Evolutionary conservation across 2,329 filamentous ascomycete species (phyloP).

Genomic region (Alternaria hordeiaustralica): DNA sequence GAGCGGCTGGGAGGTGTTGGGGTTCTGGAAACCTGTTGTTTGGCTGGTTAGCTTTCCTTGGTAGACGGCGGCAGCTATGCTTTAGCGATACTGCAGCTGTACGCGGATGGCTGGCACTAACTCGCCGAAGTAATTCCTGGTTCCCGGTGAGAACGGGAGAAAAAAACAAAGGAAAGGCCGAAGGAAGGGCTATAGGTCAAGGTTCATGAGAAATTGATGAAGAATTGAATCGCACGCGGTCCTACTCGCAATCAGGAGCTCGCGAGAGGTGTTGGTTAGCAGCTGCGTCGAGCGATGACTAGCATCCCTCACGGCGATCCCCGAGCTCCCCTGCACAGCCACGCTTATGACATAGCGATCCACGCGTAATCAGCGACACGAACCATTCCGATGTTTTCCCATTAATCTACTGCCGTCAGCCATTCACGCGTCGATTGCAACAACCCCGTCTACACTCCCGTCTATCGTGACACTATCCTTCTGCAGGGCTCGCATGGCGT

Average conservation of each 20-base stretch:
- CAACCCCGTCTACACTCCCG: background rate
- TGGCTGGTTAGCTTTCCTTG: slow-evolving; percentile 12
- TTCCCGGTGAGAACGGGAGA: background rate
- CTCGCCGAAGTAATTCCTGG: slow-evolving; percentile 5
- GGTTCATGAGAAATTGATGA: background rate
- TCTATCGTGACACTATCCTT: slow-evolving; percentile 6
- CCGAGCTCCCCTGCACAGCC: slow-evolving; percentile 8
- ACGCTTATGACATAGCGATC: slow-evolving; percentile 1
- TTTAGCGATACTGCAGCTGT: slow-evolving; percentile 14
- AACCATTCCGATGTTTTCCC: background rate
- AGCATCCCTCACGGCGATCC: slow-evolving; percentile 2
- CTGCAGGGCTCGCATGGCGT: slow-evolving; percentile 4
- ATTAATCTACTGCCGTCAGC: background rate
- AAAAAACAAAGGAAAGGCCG: slow-evolving; percentile 4
- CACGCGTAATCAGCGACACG: background rate
- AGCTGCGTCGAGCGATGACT: background rate
- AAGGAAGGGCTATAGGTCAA: slow-evolving; percentile 1
- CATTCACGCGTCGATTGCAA: background rate
- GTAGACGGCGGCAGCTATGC: slow-evolving; percentile 13
- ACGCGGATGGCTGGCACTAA: slow-evolving; percentile 5
- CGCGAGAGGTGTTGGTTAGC: slow-evolving; percentile 4
- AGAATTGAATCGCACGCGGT: slow-evolving; percentile 2
- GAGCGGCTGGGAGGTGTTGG: slow-evolving; percentile 6
- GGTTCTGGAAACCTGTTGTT: slow-evolving; percentile 10
- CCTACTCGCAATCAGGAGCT: slow-evolving; percentile 7